Conservation (phyloP, 2,329 filamentous ascomycete genomes). For the Pseudopithomyces maydicus region DNA sequence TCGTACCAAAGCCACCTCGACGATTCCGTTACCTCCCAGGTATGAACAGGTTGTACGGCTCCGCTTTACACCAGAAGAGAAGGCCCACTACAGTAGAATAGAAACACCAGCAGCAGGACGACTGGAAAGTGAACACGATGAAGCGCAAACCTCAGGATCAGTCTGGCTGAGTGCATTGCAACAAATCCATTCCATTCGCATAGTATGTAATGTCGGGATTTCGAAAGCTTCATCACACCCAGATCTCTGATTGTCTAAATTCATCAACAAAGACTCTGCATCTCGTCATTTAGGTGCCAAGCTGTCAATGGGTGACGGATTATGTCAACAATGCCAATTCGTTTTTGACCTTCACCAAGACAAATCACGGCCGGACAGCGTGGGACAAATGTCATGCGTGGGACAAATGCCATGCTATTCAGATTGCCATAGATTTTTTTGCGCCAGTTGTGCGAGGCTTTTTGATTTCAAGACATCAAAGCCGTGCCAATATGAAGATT, state of each 20-base stretch:
- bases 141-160: background rate
- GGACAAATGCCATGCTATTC: background rate
- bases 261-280: background rate
- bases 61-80: conserved; percentile 44
- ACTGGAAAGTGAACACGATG: conserved; percentile 37
- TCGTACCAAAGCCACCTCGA: conserved; percentile 40
- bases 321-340: background rate
- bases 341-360: background rate
- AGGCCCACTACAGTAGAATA: conserved; percentile 40
- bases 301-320: background rate
- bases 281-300: background rate
- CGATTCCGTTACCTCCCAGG: conserved; percentile 45
- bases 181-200: conserved; percentile 52
- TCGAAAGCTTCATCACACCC: too few species aligned
- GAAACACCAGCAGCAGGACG: conserved; percentile 1
- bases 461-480: background rate
- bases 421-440: background rate
- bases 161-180: conserved; percentile 50
- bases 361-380: background rate
- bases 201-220: conserved; percentile 54
- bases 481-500: background rate
- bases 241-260: background rate
- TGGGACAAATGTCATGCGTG: too few species aligned
- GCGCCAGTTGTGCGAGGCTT: background rate
- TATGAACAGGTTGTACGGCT: conserved; percentile 41